These are phyloP conservation scores for Platanthera zijinensis DNA, from an alignment of 106 monocot genomes.

Conservation along the genomic window DNA sequence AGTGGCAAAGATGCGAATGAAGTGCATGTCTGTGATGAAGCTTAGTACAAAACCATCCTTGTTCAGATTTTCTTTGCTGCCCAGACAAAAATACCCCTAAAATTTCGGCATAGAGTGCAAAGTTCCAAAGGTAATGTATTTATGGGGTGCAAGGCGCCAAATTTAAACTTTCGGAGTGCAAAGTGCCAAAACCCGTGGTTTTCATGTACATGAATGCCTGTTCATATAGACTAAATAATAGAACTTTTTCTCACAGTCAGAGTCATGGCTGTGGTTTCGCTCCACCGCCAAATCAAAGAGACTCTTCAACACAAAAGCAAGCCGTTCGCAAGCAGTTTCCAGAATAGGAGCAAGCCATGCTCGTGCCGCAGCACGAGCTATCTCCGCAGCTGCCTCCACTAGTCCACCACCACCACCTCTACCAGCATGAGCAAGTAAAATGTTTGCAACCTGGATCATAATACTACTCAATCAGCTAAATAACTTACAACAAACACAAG, in stretches of 20 bases:
- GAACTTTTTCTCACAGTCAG: slow-evolving; percentile 47
- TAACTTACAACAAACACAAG: neutral
- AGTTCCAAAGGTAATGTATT: no score
- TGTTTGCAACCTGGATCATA: slow-evolving; percentile 77
- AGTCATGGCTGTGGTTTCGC: slow-evolving; percentile 47
- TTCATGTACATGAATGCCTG: neutral
- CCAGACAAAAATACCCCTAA: no score
- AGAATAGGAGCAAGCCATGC: slow-evolving; percentile 92
- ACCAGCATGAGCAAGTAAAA: slow-evolving; percentile 97
- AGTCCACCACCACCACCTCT: slow-evolving; percentile 71
- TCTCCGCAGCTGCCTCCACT: slow-evolving; percentile 85
- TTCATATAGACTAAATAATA: neutral
- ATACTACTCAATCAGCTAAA: neutral
- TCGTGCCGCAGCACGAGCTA: slow-evolving; percentile 87
- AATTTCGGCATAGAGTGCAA: no score
- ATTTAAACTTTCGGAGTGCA: no score
- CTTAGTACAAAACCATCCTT: no score
- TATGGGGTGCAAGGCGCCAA: no score
- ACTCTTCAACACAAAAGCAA: slow-evolving; percentile 77
- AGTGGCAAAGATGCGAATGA: no score
- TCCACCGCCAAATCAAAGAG: slow-evolving; percentile 88
- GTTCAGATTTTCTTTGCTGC: no score
- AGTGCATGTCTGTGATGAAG: no score
- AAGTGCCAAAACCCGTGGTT: no score
- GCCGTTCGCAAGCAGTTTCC: slow-evolving; percentile 87